A percentile compares a stretch with the other conserved stretches of the same genome.
phyloP scores from a whole-genome alignment of 129 eudicot species.

The Lonicera japonica region DNA sequence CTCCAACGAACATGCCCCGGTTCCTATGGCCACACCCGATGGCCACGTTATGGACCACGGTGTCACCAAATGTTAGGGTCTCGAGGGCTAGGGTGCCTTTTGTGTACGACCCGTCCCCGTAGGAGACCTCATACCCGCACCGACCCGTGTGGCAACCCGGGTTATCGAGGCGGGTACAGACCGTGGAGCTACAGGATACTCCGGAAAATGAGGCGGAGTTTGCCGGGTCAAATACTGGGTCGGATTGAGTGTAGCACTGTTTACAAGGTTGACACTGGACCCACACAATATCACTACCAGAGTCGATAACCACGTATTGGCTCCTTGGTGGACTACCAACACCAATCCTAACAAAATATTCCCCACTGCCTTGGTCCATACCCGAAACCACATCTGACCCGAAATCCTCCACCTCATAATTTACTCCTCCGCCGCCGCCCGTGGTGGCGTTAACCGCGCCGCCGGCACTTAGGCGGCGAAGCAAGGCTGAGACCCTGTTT shows the following conservation, averaged over 20 bases:
- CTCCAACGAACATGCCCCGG: slow-evolving; percentile 80
- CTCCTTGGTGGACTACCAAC: slow-evolving; percentile 75
- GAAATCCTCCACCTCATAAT: slow-evolving; percentile 53
- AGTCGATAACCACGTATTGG: slow-evolving; percentile 86
- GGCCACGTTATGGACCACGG: slow-evolving; percentile 53
- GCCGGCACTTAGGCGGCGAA: slow-evolving; percentile 25
- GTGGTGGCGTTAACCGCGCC: no score
- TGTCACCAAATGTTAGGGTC: slow-evolving; percentile 51
- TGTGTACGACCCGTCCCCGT: slow-evolving; percentile 87
- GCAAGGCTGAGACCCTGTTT: slow-evolving; percentile 43
- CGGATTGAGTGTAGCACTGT: slow-evolving; percentile 74
- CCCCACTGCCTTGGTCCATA: slow-evolving; percentile 89
- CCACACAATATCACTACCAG: slow-evolving; percentile 93
- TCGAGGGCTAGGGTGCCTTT: slow-evolving; percentile 75
- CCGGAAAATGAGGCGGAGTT: slow-evolving; percentile 59
- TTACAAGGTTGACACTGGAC: slow-evolving; percentile 88
- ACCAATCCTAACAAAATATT: slow-evolving; percentile 81
- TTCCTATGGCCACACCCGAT: slow-evolving; percentile 88
- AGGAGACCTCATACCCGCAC: slow-evolving; percentile 60
- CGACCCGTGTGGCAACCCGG: slow-evolving; percentile 62
- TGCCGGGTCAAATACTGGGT: slow-evolving; percentile 83
- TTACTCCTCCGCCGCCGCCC: neutral
- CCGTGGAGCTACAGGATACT: slow-evolving; percentile 56
- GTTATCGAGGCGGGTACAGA: slow-evolving; percentile 62
- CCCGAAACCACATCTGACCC: slow-evolving; percentile 93